These are phyloP conservation scores for Lachnellula arida DNA, from an alignment of 2,329 filamentous ascomycete genomes.

Conservation along the genomic window DNA sequence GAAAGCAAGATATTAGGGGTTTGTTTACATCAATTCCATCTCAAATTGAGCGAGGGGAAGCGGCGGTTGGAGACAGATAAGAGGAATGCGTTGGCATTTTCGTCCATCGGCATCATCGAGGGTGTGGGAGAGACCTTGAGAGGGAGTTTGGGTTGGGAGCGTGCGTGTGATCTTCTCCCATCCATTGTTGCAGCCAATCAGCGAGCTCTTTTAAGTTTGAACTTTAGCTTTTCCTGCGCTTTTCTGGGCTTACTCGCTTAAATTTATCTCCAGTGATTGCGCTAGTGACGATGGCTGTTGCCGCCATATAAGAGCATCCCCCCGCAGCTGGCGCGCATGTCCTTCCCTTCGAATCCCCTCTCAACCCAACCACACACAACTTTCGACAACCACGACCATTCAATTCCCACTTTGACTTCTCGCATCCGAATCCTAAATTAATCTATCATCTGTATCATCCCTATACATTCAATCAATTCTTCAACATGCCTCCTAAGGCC, in stretches of 20 bases:
- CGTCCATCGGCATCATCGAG: background rate
- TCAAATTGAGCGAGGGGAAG: slow-evolving; percentile 1
- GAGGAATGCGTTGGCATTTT: slow-evolving; percentile 14
- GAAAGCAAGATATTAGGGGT: slow-evolving; percentile 12
- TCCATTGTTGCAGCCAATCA: slow-evolving; percentile 6
- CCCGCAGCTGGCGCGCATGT: background rate
- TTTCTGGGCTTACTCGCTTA: background rate
- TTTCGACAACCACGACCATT: background rate
- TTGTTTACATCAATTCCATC: slow-evolving; percentile 8
- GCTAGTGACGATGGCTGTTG: background rate
- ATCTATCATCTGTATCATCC: slow-evolving; percentile 5
- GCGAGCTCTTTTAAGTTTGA: background rate
- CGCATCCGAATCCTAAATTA: background rate
- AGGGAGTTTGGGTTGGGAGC: slow-evolving; percentile 1
- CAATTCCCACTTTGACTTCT: background rate
- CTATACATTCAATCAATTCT: slow-evolving; percentile 10
- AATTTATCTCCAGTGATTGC: background rate
- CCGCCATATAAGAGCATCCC: background rate
- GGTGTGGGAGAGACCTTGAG: background rate
- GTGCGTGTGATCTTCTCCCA: slow-evolving; percentile 7
- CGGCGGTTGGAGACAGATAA: slow-evolving; percentile 4
- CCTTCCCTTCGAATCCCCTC: slow-evolving; percentile 5
- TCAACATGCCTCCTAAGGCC: slow-evolving; percentile 64
- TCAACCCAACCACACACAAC: background rate
- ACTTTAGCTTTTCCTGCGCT: background rate